Base-by-base conservation (phyloP, 148 eudicot genomes). In the Polygonum aviculare region DNA sequence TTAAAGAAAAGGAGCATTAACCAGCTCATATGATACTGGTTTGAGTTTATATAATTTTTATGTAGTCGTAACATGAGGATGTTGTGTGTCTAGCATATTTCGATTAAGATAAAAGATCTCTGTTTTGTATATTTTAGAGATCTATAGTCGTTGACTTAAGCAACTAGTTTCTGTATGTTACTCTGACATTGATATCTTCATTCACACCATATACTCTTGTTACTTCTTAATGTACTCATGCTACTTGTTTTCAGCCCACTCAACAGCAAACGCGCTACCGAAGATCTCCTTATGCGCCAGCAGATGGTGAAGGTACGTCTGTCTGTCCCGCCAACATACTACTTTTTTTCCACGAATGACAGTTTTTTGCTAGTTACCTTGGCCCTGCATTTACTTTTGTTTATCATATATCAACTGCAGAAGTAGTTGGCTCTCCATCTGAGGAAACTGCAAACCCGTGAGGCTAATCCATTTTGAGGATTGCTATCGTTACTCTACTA, bases 241-340 rank as follows among this genome's bases (percentile, higher is more conserved):
- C 22, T 78, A 16, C 36, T 19, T 73, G 12, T 70, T 67, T 75
- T 22, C 82, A 84, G 87, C 87, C 87, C 41, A 84, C 87, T 82
- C 85, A 79, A 26, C 98, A 94, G 79, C 98, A 92, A 88, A 94
- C 98, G n/a, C 81, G 98, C 31, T 91, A 91, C 84, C 80, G 98
- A 77, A 94, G 92, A 82, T 91, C 97, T 60, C 95, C 83, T 51
- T 94, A 77, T 84, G 98, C 95, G 59, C 98, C 98, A 77, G 79
- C 97, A 33, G 93, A 81, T 33, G 97, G 92, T 31, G 98, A 92
- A 90, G 95, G 97, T 89, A 86, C 65, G 78, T 35, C 47, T 36
- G 78, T 35, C 47, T 36, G 39, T 18, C 39, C 74, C 18, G 22
- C 12, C 26, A 55, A 33, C 48, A 5, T 45, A 15, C 31, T 26